Conservation (phyloP, 441 rosid genomes). For the Euphorbia celastroides region DNA sequence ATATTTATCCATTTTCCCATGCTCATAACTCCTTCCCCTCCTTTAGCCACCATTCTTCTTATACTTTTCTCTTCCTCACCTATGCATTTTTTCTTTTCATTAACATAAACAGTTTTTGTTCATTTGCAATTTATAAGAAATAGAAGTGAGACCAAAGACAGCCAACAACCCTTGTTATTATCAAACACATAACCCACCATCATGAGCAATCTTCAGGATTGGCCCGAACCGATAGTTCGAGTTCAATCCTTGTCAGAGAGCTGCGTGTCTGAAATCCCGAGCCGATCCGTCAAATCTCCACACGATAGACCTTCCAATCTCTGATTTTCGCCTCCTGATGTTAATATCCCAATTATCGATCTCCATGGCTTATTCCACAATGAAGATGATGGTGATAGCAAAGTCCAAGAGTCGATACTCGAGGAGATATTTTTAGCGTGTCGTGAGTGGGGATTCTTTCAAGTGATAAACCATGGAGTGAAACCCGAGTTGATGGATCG, state of each 20-base stretch:
- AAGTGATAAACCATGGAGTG: conserved; percentile 76
- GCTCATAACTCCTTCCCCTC: no score
- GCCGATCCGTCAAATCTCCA: conserved; percentile 55
- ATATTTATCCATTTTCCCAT: no score
- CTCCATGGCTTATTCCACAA: conserved; percentile 30
- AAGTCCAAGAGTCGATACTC: conserved; percentile 19
- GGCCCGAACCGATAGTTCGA: conserved; percentile 88
- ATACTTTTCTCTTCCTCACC: no score
- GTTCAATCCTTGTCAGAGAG: conserved; percentile 73
- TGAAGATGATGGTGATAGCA: conserved; percentile 1
- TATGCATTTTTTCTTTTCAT: background rate
- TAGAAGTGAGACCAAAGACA: background rate
- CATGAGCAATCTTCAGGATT: conserved; percentile 28
- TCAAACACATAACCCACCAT: background rate
- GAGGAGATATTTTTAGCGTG: conserved; percentile 43
- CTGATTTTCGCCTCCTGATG: background rate
- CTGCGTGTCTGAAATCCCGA: conserved; percentile 41
- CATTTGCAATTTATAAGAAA: background rate
- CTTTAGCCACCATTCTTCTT: no score
- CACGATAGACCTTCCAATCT: conserved; percentile 35
- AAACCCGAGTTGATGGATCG: conserved; percentile 52
- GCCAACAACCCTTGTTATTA: background rate
- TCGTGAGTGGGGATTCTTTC: conserved; percentile 82
- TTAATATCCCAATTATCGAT: conserved; percentile 67
- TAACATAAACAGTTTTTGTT: background rate